A percentile compares a stretch with the other conserved stretches of the same genome.
These are phyloP conservation scores for Termitomyces sp. DNA, from an alignment of 768 basidiomycete species.

Conservation along the genomic window DNA sequence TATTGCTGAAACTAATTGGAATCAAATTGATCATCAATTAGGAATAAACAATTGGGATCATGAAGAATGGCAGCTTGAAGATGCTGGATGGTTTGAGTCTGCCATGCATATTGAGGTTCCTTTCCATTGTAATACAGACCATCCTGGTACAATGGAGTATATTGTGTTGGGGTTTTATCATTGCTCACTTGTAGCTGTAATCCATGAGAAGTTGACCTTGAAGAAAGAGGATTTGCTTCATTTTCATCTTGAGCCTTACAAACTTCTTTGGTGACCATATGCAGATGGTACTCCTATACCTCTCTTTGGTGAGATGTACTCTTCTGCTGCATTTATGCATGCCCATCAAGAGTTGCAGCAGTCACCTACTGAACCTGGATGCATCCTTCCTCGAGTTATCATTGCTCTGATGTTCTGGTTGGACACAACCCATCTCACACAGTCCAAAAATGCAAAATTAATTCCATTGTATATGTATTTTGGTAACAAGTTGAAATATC, in stretches of 20 bases:
- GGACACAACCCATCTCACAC: constrained; percentile 25
- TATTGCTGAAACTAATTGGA: not conserved
- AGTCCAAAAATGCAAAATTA: constrained; percentile 23
- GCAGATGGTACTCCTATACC: too few relatives aligned
- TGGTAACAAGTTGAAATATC: not conserved
- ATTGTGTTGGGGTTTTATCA: not conserved
- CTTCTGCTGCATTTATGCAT: not conserved
- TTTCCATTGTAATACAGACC: not conserved
- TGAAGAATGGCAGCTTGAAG: not conserved
- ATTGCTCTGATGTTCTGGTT: constrained; percentile 22
- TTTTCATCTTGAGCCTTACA: not conserved
- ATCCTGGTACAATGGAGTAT: not conserved
- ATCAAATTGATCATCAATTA: not conserved
- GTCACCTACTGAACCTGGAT: not conserved
- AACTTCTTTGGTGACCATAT: too few relatives aligned
- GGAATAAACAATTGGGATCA: not conserved
- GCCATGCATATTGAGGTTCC: not conserved
- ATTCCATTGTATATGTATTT: too few relatives aligned
- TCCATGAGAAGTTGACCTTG: not conserved
- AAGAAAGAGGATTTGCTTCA: not conserved
- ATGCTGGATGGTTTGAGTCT: not conserved
- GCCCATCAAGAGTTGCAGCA: not conserved
- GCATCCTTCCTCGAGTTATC: constrained; percentile 7
- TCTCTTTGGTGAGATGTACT: too few relatives aligned
- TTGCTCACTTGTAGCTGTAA: not conserved